Percentiles rank a stretch among this genome's conserved stretches.
These are phyloP conservation scores for Fraxinus dipetala DNA, from an alignment of 305 asterid species.

Conservation along the genomic window DNA sequence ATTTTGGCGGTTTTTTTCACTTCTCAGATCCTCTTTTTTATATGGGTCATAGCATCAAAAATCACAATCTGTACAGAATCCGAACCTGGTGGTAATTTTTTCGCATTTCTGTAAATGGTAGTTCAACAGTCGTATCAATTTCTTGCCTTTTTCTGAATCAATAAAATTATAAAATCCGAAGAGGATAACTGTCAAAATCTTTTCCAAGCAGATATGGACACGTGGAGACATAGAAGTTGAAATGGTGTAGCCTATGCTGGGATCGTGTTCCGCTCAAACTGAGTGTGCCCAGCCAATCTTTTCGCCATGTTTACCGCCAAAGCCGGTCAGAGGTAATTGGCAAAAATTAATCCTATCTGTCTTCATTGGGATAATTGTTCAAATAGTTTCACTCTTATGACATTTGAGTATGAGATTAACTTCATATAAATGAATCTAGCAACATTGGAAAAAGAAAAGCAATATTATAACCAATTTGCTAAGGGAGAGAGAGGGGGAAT, in stretches of 20 bases:
- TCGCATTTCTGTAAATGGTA: not conserved
- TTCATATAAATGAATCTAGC: not conserved
- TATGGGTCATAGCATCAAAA: not conserved
- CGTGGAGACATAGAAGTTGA: not conserved
- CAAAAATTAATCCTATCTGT: not conserved
- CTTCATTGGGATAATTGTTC: not conserved
- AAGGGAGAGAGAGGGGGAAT: too few species aligned
- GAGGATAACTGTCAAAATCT: not conserved
- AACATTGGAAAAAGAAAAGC: not conserved
- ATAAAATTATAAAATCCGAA: not conserved
- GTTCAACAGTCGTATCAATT: not conserved
- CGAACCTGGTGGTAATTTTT: not conserved
- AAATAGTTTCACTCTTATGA: not conserved
- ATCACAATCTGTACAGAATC: not conserved
- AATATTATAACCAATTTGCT: too few species aligned
- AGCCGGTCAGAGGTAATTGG: not conserved
- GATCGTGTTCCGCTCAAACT: not conserved
- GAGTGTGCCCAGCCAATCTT: not conserved
- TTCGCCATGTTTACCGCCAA: not conserved
- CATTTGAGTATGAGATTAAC: not conserved
- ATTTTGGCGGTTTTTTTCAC: not conserved
- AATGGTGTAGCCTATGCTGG: not conserved
- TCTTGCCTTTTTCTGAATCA: not conserved
- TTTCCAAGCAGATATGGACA: not conserved
- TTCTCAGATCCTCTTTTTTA: not conserved